Percentiles rank a stretch among this genome's conserved stretches.
Conservation (phyloP, 208 protist species). For the Entamoeba histolytica region DNA sequence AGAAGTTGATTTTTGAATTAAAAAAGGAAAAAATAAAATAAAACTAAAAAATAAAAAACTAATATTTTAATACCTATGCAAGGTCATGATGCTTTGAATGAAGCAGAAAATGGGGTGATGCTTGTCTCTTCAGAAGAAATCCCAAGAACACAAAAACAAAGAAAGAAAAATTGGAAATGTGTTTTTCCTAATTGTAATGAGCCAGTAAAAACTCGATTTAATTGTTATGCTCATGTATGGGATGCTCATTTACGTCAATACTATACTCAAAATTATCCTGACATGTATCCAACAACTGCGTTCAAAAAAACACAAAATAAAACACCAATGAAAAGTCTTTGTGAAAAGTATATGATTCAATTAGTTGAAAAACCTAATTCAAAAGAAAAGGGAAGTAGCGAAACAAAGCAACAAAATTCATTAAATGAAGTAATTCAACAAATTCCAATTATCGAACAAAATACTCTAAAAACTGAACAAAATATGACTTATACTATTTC, state of each 20-base stretch:
- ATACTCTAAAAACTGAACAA: too few species aligned
- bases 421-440: too few species aligned
- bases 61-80: too few species aligned
- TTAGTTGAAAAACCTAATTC: neutral
- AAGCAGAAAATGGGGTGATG: neutral
- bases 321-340: neutral
- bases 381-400: fast-evolving
- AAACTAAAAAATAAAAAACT: too few species aligned
- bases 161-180: neutral
- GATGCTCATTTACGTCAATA: neutral
- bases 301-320: neutral
- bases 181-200: neutral
- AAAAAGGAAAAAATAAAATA: too few species aligned
- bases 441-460: too few species aligned
- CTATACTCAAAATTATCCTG: neutral
- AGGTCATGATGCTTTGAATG: too few species aligned
- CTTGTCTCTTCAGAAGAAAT: neutral
- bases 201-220: neutral
- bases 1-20: too few species aligned
- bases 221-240: neutral
- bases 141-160: neutral
- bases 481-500: too few species aligned
- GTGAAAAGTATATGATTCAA: neutral
- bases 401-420: fast-evolving
- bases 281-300: neutral